Conservation (phyloP, 805 yeast genomes). For the Candida gorgasii region DNA sequence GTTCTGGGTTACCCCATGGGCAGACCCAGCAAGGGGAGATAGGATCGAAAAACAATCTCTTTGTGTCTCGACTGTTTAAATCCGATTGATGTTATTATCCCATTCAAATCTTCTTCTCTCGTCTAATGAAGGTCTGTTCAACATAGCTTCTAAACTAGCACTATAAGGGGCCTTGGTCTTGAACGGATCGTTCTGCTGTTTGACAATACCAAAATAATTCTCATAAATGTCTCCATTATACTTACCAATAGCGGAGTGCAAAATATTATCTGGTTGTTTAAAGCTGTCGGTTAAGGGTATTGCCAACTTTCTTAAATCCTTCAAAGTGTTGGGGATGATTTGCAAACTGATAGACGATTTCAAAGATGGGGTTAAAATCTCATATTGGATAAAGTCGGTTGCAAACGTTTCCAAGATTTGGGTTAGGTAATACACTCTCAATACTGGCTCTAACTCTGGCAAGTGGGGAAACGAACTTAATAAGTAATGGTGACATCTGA, state of each 20-base stretch:
- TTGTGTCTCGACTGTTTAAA: too few species aligned
- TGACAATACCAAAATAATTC: conserved; percentile 64
- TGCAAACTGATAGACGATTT: conserved; percentile 11
- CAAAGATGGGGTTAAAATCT: conserved; percentile 10
- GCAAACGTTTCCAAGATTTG: conserved; percentile 67
- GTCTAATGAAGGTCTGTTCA: conserved; percentile 32
- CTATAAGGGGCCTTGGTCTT: conserved; percentile 64
- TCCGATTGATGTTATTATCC: not conserved
- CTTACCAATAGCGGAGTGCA: conserved; percentile 80
- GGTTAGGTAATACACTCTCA: conserved; percentile 56
- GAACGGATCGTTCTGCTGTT: conserved; percentile 49
- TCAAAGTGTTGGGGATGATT: conserved; percentile 29
- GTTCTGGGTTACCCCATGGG: conserved; percentile 1
- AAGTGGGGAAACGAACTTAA: conserved; percentile 37
- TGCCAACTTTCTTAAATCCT: conserved; percentile 56
- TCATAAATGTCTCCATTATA: conserved; percentile 83
- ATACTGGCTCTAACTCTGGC: conserved; percentile 50
- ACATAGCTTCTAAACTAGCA: conserved; percentile 33
- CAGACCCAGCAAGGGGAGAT: too few species aligned
- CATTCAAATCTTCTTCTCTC: conserved; percentile 36
- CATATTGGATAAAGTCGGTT: conserved; percentile 64
- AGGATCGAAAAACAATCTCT: too few species aligned
- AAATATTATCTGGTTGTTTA: conserved; percentile 74
- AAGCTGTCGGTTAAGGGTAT: conserved; percentile 83
- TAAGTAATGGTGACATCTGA: conserved; percentile 52